These are phyloP conservation scores for Trichoderma harzianum DNA, from an alignment of 2,329 filamentous ascomycete genomes.

Conservation along the genomic window DNA sequence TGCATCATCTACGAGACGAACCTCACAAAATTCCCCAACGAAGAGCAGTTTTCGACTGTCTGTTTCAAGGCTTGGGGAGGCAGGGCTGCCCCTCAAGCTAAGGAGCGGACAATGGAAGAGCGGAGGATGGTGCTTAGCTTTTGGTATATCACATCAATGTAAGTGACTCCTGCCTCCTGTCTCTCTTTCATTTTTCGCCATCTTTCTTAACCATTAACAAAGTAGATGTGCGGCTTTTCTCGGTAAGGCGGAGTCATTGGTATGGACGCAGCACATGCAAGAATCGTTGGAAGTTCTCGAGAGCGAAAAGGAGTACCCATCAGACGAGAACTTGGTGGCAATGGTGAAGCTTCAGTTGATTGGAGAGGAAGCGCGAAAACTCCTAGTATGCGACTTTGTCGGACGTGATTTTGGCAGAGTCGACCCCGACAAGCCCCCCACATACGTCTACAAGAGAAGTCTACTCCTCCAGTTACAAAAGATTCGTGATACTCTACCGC, in stretches of 20 bases:
- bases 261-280: slow-evolving; percentile 58
- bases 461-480: slow-evolving; percentile 29
- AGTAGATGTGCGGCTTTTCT: slow-evolving; percentile 38
- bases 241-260: slow-evolving; percentile 48
- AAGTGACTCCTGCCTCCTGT: slow-evolving; percentile 21
- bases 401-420: slow-evolving; percentile 30
- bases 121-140: slow-evolving; percentile 46
- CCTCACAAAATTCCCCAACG: slow-evolving; percentile 38
- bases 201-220: neutral
- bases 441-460: slow-evolving; percentile 33
- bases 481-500: slow-evolving; percentile 26
- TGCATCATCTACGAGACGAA: slow-evolving; percentile 46
- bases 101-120: slow-evolving; percentile 46
- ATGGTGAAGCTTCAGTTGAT: slow-evolving; percentile 39
- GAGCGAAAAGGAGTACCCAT: slow-evolving; percentile 42
- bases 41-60: slow-evolving; percentile 35
- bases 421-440: slow-evolving; percentile 28
- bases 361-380: slow-evolving; percentile 36
- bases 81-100: slow-evolving; percentile 26
- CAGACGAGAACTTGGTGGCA: slow-evolving; percentile 46
- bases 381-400: slow-evolving; percentile 31
- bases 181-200: neutral
- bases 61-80: slow-evolving; percentile 37
- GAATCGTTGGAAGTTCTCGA: slow-evolving; percentile 50
- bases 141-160: slow-evolving; percentile 42